A percentile compares a stretch with the other conserved stretches of the same genome.
Evolutionary conservation across 345 rosid genomes (phyloP).

Genomic region (Arabis hirsuta): DNA sequence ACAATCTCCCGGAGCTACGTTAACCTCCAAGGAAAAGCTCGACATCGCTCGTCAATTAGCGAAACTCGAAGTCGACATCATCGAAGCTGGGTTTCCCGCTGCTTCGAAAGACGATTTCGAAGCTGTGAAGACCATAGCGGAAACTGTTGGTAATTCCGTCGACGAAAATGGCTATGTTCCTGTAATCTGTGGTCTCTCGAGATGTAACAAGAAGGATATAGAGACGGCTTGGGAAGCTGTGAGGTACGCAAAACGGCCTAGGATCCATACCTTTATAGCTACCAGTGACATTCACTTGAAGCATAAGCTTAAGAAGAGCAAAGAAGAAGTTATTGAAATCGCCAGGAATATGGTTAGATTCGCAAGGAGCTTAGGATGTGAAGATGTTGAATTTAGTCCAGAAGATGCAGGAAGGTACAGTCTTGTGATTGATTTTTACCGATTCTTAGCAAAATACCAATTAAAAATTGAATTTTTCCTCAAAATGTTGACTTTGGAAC

Average conservation of each 20-base stretch:
- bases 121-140: conserved; percentile 76
- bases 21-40: conserved; percentile 86
- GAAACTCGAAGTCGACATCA: conserved; percentile 86
- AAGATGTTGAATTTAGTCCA: conserved; percentile 92
- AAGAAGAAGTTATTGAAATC: conserved; percentile 69
- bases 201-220: conserved; percentile 86
- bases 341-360: conserved; percentile 74
- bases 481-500: too few relatives aligned
- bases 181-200: conserved; percentile 86
- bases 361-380: conserved; percentile 86
- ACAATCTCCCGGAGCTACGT: conserved; percentile 96
- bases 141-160: conserved; percentile 70
- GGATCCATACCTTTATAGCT: conserved; percentile 90
- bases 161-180: conserved; percentile 78
- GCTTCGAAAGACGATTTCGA: conserved; percentile 91
- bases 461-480: conserved; percentile 47
- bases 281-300: conserved; percentile 86
- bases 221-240: conserved; percentile 89
- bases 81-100: conserved; percentile 93
- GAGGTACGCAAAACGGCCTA: conserved; percentile 72
- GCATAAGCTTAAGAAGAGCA: conserved; percentile 76
- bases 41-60: conserved; percentile 88
- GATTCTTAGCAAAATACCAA: too few relatives aligned
- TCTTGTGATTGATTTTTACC: too few relatives aligned
- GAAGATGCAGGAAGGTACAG: conserved; percentile 91